Evolutionary conservation across 176 grass and related monocot species (phyloP).

Genomic region (Poa annua): DNA sequence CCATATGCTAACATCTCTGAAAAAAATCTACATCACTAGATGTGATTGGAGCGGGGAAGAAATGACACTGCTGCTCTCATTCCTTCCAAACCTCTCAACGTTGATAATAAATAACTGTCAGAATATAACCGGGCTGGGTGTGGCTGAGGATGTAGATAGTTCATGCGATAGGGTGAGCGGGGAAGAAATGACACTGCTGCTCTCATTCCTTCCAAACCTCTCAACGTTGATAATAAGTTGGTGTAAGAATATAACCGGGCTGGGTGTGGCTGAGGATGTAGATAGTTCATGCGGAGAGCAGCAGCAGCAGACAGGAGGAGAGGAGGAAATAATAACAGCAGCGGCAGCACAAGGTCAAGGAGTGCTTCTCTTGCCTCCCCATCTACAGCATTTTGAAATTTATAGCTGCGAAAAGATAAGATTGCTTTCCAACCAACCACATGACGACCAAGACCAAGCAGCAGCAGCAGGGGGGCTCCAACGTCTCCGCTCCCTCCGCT

Average conservation of each 20-base stretch:
- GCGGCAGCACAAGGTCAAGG: neutral
- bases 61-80: neutral
- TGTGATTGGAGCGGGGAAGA: neutral
- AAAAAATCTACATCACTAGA: rapidly evolving
- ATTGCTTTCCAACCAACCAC: neutral
- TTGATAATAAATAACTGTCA: rapidly evolving
- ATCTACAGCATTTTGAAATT: rapidly evolving
- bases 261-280: neutral
- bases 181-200: neutral
- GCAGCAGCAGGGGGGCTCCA: neutral
- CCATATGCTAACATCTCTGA: neutral
- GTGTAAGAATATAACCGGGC: neutral
- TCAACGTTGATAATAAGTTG: rapidly evolving
- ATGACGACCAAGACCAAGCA: neutral
- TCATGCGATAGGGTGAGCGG: neutral
- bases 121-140: neutral
- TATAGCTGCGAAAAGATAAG: rapidly evolving
- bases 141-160: neutral
- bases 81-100: neutral
- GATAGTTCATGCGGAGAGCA: neutral
- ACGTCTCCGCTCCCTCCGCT: neutral
- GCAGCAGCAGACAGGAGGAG: neutral
- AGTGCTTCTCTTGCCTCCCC: neutral
- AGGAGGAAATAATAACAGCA: neutral
- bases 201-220: neutral